Conservation (phyloP, 768 basidiomycete genomes). For the Macrocybe gigantea region DNA sequence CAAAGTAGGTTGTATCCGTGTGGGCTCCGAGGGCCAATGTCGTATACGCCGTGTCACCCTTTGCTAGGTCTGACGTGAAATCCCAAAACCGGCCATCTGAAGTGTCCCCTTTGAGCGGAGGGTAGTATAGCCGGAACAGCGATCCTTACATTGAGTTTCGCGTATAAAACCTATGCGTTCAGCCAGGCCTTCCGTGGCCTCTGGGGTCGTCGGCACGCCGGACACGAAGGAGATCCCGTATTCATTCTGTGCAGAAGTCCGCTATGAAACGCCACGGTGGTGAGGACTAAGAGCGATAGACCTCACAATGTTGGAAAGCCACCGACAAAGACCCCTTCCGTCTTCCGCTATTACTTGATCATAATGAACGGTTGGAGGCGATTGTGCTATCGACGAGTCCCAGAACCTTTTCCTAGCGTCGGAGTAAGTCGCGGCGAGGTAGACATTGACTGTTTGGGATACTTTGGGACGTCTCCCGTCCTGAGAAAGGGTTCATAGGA, state of each 20-base stretch:
- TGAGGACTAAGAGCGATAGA: background rate
- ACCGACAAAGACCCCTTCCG: constrained; percentile 67
- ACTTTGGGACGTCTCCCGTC: constrained; percentile 32
- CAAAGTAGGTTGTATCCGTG: constrained; percentile 63
- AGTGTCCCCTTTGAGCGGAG: background rate
- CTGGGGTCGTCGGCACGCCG: constrained; percentile 73
- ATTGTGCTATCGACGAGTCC: constrained; percentile 69
- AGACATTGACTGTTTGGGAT: constrained; percentile 8
- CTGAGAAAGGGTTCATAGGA: constrained; percentile 71
- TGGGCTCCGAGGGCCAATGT: constrained; percentile 84
- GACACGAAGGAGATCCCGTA: constrained; percentile 89
- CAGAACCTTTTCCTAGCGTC: constrained; percentile 62
- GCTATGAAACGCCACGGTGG: background rate
- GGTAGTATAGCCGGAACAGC: background rate
- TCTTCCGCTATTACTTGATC: constrained; percentile 65
- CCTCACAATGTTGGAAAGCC: constrained; percentile 77
- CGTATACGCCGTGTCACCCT: constrained; percentile 94
- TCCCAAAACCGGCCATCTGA: constrained; percentile 96
- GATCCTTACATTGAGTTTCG: constrained; percentile 56
- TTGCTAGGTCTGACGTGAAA: constrained; percentile 86
- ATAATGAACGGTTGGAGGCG: constrained; percentile 71
- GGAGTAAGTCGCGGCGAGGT: background rate
- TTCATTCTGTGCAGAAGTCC: constrained; percentile 45
- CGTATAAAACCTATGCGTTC: constrained; percentile 82
- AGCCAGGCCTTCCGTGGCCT: constrained; percentile 78